These are phyloP conservation scores for Xylariales sp. DNA, from an alignment of 2,329 filamentous ascomycete genomes.

Conservation along the genomic window DNA sequence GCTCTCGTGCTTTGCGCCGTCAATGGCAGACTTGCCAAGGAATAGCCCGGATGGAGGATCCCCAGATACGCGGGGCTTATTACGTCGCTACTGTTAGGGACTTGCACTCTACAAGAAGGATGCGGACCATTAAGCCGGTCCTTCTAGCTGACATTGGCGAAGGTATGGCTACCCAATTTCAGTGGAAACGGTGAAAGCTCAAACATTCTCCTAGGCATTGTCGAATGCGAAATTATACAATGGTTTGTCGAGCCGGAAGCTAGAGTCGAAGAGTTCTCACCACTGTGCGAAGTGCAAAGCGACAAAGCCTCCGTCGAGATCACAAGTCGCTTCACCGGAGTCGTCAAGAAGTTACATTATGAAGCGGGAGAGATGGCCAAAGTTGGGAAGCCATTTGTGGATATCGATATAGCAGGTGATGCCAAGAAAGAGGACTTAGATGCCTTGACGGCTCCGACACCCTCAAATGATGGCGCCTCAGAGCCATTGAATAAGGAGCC, in stretches of 20 bases:
- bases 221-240: conserved; percentile 98
- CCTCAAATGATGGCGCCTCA: conserved; percentile 46
- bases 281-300: conserved; percentile 96
- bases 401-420: conserved; percentile 90
- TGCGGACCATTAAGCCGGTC: conserved; percentile 78
- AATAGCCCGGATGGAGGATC: conserved; percentile 52
- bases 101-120: conserved; percentile 63
- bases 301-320: conserved; percentile 95
- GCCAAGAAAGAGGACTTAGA: conserved; percentile 71
- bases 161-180: conserved; percentile 60
- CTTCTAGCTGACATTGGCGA: conserved; percentile 88
- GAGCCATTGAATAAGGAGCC: conserved; percentile 43
- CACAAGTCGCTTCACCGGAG: conserved; percentile 92
- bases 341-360: conserved; percentile 96
- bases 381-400: conserved; percentile 92
- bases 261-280: conserved; percentile 96
- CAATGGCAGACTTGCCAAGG: conserved; percentile 62
- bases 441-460: conserved; percentile 53
- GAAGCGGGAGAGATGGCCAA: conserved; percentile 96
- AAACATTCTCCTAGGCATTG: conserved; percentile 75
- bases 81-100: conserved; percentile 52
- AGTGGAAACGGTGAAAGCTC: not conserved
- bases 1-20: conserved; percentile 61
- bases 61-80: conserved; percentile 45
- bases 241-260: conserved; percentile 99